phyloP scores from a whole-genome alignment of 2,329 filamentous ascomycete species.

The Aspergillus brasiliensis region DNA sequence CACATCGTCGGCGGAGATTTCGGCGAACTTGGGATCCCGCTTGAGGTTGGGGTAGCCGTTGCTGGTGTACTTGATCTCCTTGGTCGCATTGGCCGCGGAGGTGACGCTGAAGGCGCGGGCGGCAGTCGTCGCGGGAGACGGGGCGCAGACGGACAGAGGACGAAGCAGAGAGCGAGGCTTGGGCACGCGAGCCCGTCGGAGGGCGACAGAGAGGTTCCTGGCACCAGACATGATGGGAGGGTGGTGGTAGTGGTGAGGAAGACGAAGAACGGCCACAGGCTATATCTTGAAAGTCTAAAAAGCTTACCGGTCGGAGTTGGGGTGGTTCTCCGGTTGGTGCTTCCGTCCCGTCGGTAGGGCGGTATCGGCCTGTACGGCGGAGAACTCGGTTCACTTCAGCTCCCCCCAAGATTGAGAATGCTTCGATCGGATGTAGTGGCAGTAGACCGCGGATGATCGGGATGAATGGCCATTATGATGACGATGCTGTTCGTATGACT shows the following conservation, averaged over 20 bases:
- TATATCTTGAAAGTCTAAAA: constrained; percentile 16
- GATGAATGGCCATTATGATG: too few species aligned
- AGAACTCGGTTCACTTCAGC: not conserved
- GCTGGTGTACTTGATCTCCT: constrained; percentile 71
- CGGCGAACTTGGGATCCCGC: constrained; percentile 71
- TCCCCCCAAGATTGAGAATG: too few species aligned
- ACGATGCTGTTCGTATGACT: too few species aligned
- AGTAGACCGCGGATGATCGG: too few species aligned
- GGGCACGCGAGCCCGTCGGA: constrained; percentile 37
- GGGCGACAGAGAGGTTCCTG: constrained; percentile 33
- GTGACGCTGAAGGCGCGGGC: constrained; percentile 35
- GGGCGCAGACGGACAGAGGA: constrained; percentile 20
- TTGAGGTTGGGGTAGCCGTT: constrained; percentile 79
- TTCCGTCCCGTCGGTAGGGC: constrained; percentile 8
- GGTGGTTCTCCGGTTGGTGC: not conserved
- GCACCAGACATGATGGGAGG: constrained; percentile 35
- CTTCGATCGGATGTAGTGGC: too few species aligned
- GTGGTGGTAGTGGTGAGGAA: not conserved
- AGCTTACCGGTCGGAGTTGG: constrained; percentile 1
- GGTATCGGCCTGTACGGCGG: not conserved
- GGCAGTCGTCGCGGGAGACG: constrained; percentile 19
- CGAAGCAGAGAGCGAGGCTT: constrained; percentile 28
- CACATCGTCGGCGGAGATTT: constrained; percentile 77
- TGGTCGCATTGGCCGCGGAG: constrained; percentile 30
- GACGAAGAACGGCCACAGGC: not conserved